Conservation (phyloP, 2,329 filamentous ascomycete species). For the Claviceps spartinae region DNA sequence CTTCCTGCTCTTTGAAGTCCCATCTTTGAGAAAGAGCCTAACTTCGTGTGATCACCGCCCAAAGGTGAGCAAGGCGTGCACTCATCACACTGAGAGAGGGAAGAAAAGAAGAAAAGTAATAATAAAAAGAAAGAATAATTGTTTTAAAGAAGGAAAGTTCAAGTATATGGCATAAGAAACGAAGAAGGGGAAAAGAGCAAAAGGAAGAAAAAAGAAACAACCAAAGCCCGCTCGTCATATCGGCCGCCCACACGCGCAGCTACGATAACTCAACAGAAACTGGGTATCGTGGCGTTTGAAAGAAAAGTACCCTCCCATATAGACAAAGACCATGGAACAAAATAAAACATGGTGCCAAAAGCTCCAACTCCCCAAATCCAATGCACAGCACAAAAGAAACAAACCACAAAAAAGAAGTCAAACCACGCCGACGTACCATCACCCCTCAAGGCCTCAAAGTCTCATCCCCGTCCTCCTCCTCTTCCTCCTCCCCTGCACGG, state of each 20-base stretch:
- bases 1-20: too few species aligned
- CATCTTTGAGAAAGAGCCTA: too few species aligned
- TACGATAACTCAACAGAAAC: neutral
- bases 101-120: neutral
- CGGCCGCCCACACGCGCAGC: neutral
- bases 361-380: neutral
- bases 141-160: neutral
- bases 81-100: neutral
- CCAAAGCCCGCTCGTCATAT: neutral
- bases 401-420: neutral
- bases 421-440: neutral
- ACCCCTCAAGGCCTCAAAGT: slow-evolving; percentile 19
- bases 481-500: slow-evolving; percentile 22
- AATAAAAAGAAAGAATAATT: neutral
- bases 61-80: too few species aligned
- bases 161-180: neutral
- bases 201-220: neutral
- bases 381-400: neutral
- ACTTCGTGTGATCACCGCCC: too few species aligned
- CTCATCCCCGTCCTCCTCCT: slow-evolving; percentile 20
- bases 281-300: neutral
- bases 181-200: neutral
- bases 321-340: neutral
- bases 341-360: neutral
- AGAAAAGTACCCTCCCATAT: neutral